Evolutionary conservation across 2,329 filamentous ascomycete species (phyloP).

Genomic region (Pestalotiopsis sp.): DNA sequence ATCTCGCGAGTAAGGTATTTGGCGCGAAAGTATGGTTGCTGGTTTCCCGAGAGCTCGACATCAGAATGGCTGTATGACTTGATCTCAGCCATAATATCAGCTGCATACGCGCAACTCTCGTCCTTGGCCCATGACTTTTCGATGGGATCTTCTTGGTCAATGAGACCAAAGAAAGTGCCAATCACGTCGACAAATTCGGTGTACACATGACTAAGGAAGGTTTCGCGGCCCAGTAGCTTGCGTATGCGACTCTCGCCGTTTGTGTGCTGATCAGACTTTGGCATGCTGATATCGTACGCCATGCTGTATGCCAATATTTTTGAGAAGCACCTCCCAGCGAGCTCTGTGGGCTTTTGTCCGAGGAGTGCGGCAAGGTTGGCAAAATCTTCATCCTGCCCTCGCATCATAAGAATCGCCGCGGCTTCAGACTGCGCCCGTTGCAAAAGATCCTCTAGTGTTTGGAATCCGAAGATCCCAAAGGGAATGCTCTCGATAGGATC

Average conservation of each 20-base stretch:
- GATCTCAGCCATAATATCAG: slow-evolving; percentile 70
- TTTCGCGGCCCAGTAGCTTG: slow-evolving; percentile 68
- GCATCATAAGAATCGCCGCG: slow-evolving; percentile 81
- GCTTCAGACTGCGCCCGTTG: slow-evolving; percentile 75
- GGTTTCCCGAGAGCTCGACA: slow-evolving; percentile 70
- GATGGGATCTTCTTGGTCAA: slow-evolving; percentile 76
- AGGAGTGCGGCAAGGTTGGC: slow-evolving; percentile 63
- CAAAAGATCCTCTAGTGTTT: slow-evolving; percentile 69
- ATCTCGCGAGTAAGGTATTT: slow-evolving; percentile 78
- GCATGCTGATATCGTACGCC: slow-evolving; percentile 68
- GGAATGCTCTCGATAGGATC: slow-evolving; percentile 74
- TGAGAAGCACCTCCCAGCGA: slow-evolving; percentile 72
- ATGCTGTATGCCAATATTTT: slow-evolving; percentile 84
- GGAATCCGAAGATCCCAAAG: slow-evolving; percentile 82
- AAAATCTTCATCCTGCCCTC: slow-evolving; percentile 68
- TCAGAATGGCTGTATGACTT: slow-evolving; percentile 68
- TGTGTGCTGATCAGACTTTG: slow-evolving; percentile 42
- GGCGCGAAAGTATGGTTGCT: slow-evolving; percentile 85
- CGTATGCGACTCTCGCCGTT: slow-evolving; percentile 70
- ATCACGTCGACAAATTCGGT: slow-evolving; percentile 77
- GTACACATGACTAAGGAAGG: slow-evolving; percentile 65
- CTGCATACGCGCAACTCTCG: slow-evolving; percentile 61
- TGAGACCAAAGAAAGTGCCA: slow-evolving; percentile 73
- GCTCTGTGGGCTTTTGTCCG: slow-evolving; percentile 51
- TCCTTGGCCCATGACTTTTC: slow-evolving; percentile 69